A percentile compares a stretch with the other conserved stretches of the same genome.
These are phyloP conservation scores for Vaccinium corymbosum DNA, from an alignment of 148 eudicot genomes.

Conservation along the genomic window DNA sequence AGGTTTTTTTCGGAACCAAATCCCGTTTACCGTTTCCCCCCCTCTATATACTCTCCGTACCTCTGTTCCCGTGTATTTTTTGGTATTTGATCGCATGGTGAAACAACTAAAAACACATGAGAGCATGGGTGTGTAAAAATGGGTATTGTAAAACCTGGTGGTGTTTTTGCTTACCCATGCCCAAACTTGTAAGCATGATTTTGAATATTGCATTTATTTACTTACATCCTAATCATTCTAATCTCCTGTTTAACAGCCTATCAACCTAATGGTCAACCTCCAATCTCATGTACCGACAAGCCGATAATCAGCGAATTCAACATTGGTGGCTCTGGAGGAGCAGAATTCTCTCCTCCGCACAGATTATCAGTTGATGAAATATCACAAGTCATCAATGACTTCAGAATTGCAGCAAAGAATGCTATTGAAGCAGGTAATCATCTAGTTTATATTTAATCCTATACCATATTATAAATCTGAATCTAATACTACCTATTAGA, in stretches of 20 bases:
- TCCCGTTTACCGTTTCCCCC: not conserved
- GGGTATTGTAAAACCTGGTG: not conserved
- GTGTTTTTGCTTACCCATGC: not conserved
- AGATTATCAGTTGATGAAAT: constrained; percentile 25
- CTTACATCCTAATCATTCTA: not conserved
- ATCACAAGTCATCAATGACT: constrained; percentile 13
- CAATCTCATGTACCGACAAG: constrained; percentile 30
- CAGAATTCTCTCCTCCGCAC: constrained; percentile 31
- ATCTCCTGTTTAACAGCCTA: constrained; percentile 11
- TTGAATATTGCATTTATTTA: not conserved
- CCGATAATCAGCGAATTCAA: constrained; percentile 12
- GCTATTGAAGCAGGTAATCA: constrained; percentile 1
- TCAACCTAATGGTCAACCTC: constrained; percentile 37
- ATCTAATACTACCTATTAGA: not conserved
- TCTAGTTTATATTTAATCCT: not conserved
- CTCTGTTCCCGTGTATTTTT: not conserved
- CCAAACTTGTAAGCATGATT: not conserved
- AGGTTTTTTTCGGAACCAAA: not conserved
- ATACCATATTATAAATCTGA: not conserved
- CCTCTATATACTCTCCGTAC: not conserved
- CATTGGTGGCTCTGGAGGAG: constrained; percentile 23
- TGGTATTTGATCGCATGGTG: no score
- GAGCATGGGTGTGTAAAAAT: not conserved
- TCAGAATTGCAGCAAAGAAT: constrained; percentile 1
- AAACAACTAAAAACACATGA: not conserved